Conservation (phyloP, 306 rosid species). For the Senna tora region DNA sequence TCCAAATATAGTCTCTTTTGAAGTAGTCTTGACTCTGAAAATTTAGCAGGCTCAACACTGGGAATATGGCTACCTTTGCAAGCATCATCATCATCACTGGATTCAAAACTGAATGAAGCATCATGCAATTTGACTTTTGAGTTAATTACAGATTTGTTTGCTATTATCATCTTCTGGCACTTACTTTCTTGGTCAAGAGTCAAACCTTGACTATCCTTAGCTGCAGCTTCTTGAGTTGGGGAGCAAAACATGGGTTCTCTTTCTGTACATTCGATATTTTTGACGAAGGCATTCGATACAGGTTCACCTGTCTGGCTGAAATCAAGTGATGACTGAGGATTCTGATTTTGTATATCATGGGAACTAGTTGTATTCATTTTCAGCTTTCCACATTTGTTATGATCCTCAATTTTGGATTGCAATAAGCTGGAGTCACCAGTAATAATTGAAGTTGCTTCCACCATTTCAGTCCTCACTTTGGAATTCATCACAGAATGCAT, state of each 20-base stretch:
- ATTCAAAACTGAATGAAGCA: slow-evolving; percentile 41
- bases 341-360: slow-evolving; percentile 22
- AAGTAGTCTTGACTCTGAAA: slow-evolving; percentile 16
- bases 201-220: slow-evolving; percentile 28
- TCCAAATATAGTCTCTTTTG: slow-evolving; percentile 36
- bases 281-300: slow-evolving; percentile 27
- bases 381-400: neutral
- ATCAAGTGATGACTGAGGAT: slow-evolving; percentile 16
- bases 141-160: neutral
- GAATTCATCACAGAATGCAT: slow-evolving; percentile 3
- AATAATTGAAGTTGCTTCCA: slow-evolving; percentile 27
- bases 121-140: slow-evolving; percentile 28
- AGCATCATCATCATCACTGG: slow-evolving; percentile 32
- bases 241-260: slow-evolving; percentile 24
- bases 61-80: slow-evolving; percentile 34
- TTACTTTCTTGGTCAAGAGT: slow-evolving; percentile 21
- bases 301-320: slow-evolving; percentile 23
- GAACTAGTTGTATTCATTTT: neutral
- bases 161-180: slow-evolving; percentile 39
- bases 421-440: slow-evolving; percentile 9
- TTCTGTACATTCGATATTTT: slow-evolving; percentile 34
- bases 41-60: slow-evolving; percentile 36
- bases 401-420: slow-evolving; percentile 28
- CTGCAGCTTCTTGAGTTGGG: slow-evolving; percentile 26
- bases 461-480: slow-evolving; percentile 11